A percentile compares a stretch with the other conserved stretches of the same genome.
These are phyloP conservation scores for Plasmodium inui DNA, from an alignment of 169 alveolate genomes.

Conservation along the genomic window DNA sequence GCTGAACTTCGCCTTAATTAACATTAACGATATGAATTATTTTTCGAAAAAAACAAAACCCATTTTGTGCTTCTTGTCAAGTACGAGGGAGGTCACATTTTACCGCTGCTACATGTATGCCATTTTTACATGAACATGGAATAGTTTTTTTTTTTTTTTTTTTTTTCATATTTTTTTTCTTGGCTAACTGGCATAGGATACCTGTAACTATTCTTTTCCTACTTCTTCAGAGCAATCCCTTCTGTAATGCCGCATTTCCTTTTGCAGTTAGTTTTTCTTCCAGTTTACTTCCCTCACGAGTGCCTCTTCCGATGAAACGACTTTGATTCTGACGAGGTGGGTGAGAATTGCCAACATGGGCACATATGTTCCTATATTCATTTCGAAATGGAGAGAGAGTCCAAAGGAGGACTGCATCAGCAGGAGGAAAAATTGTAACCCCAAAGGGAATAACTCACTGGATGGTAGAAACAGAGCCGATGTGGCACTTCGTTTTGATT, in stretches of 20 bases:
- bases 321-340: not conserved
- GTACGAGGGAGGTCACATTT: not conserved
- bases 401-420: not conserved
- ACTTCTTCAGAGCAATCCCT: not conserved
- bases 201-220: not conserved
- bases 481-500: not conserved
- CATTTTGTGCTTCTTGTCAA: not conserved
- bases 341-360: not conserved
- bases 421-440: not conserved
- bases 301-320: not conserved
- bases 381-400: not conserved
- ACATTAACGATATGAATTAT: not conserved
- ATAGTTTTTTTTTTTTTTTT: too few relatives aligned
- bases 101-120: not conserved
- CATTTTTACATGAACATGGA: not conserved
- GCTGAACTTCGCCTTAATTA: not conserved
- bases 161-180: not conserved
- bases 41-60: too few relatives aligned
- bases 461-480: not conserved
- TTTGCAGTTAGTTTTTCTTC: not conserved
- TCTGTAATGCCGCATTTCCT: not conserved
- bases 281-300: not conserved
- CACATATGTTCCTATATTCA: not conserved
- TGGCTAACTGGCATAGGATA: not conserved
- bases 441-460: not conserved